phyloP scores from a whole-genome alignment of 2,329 filamentous ascomycete genomes.

The Cryphonectria nitschkei region DNA sequence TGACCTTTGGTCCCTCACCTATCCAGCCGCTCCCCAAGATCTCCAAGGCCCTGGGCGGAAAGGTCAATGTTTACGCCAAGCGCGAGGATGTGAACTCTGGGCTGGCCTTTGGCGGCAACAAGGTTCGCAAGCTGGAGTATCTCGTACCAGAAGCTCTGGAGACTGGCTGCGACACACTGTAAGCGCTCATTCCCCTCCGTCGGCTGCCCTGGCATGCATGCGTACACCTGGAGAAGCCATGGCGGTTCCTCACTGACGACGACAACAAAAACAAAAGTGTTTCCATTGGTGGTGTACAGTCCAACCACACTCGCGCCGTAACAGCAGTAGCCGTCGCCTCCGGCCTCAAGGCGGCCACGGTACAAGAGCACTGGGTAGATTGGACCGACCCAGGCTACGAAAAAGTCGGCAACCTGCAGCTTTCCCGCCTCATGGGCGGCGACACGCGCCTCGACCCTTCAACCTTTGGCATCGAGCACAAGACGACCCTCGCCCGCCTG shows the following conservation, averaged over 20 bases:
- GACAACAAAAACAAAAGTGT: constrained; percentile 39
- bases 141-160: constrained; percentile 65
- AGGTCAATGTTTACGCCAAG: constrained; percentile 70
- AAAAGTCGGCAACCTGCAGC: constrained; percentile 71
- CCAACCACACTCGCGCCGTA: constrained; percentile 71
- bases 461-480: constrained; percentile 71
- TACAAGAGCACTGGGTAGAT: constrained; percentile 73
- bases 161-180: constrained; percentile 60
- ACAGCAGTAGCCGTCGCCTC: constrained; percentile 63
- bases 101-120: constrained; percentile 70
- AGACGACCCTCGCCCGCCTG: constrained; percentile 59
- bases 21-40: constrained; percentile 70
- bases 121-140: constrained; percentile 72
- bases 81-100: constrained; percentile 73
- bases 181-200: not conserved
- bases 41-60: constrained; percentile 60
- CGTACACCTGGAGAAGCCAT: not conserved
- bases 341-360: constrained; percentile 59
- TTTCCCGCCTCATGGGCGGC: constrained; percentile 69
- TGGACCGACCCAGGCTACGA: constrained; percentile 63
- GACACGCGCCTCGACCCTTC: constrained; percentile 64
- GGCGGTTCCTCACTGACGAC: not conserved
- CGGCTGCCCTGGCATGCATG: not conserved
- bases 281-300: constrained; percentile 69
- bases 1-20: constrained; percentile 70